Base-by-base conservation (phyloP, 192 early-diverging fungal genomes). In the Backusella tuberculispora region DNA sequence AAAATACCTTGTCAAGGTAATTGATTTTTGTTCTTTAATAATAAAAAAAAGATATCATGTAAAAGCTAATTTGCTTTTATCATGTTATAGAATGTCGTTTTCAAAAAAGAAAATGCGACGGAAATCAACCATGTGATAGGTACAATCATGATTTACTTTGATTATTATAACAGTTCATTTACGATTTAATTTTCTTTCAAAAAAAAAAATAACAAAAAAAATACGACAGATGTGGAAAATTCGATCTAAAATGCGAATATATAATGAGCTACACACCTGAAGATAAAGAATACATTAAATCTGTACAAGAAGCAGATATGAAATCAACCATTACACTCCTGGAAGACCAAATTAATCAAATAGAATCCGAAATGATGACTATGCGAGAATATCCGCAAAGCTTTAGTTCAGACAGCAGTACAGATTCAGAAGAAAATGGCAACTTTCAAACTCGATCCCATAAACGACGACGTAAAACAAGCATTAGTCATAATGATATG, bases 91-190 rank as follows among this genome's bases (percentile, higher is more conserved):
- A 70, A 37, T 70, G 69, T 38, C 69, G 69, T 17, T 42, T 45
- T 48, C 69, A 70, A 48, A 70, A 70, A 15, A 45, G 69, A 48
- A 45, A 50, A 14, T 70, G 69, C 14, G 44, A 50, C n/a, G 21
- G 46, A 5, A 44, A 70, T 17, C 38, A 44, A 8, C 69, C 69
- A 26, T 70, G 69, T 26, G 44, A 70, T 26, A 70, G 69, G 69
- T 70, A 70, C 24, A 48, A 34, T 15, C 6, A 8, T 40, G 9
- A 64, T 15, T n/a, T 10, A 26, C 24, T 5, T 9, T 8, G n/a
- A 48, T 15, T 12, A 14, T 34, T 47, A 45, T 17, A 37, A 26
- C 15, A 69, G 29, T 3, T 14, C 7, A n/a, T 47, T 21, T 14
- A 24, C 12, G n/a, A 67, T 19, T 21, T 8, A 8, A 10, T 48